Conservation (phyloP, 495 filamentous ascomycete species). For the Pyrenula massariospora region DNA sequence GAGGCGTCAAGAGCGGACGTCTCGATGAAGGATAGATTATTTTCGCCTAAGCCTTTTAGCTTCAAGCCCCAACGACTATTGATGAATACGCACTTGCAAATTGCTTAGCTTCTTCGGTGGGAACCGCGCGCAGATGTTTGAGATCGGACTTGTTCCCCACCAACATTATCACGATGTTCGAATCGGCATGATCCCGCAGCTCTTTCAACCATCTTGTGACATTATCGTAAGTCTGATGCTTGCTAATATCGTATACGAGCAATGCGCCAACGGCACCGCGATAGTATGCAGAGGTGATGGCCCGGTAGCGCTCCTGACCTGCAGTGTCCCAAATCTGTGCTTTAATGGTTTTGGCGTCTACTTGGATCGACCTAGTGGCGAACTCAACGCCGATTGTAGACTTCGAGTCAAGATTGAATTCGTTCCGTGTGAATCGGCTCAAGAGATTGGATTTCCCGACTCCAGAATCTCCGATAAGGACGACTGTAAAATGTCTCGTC, state of each 20-base stretch:
- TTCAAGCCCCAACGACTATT: conserved; percentile 2
- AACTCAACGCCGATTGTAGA: conserved; percentile 99
- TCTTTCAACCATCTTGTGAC: conserved; percentile 99
- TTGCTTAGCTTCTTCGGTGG: conserved; percentile 94
- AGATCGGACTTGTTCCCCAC: conserved; percentile 99
- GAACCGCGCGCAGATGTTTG: conserved; percentile 91
- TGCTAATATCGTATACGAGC: conserved; percentile 98
- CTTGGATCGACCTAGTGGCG: conserved; percentile 95
- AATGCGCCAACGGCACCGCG: conserved; percentile 94
- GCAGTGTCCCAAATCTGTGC: conserved; percentile 99
- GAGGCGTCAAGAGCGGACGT: conserved; percentile 97
- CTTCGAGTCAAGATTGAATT: conserved; percentile 99
- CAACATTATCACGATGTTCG: conserved; percentile 99
- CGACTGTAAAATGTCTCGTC: conserved; percentile 46
- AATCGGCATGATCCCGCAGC: conserved; percentile 93
- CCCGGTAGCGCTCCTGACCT: conserved; percentile 96
- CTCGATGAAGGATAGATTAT: conserved; percentile 96
- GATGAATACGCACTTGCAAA: conserved; percentile 71
- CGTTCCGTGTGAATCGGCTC: conserved; percentile 98
- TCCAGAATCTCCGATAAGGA: conserved; percentile 96
- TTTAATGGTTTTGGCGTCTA: conserved; percentile 99
- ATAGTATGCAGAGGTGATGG: conserved; percentile 98
- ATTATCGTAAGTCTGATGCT: conserved; percentile 98
- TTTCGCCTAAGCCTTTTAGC: conserved; percentile 55
- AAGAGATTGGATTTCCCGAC: conserved; percentile 99